phyloP scores from a whole-genome alignment of 1,284 basidiomycete genomes.

The Fomitopsis betulina region DNA sequence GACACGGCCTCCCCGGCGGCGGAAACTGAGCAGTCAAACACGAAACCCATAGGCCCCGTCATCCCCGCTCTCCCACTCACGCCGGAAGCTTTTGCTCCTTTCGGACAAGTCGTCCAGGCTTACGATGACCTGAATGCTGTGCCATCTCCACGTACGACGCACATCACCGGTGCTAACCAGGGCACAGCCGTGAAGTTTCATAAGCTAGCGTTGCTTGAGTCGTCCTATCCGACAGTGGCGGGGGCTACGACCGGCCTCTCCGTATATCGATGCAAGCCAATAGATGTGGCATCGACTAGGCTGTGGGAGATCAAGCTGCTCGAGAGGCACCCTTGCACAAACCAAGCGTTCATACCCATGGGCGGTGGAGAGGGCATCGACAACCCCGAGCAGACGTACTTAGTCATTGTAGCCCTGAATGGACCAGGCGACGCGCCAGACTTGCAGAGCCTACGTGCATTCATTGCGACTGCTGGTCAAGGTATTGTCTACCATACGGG shows the following conservation, averaged over 20 bases:
- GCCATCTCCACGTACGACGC: slow-evolving; percentile 52
- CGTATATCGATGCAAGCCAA: slow-evolving; percentile 69
- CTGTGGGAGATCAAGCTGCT: slow-evolving; percentile 54
- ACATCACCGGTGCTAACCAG: slow-evolving; percentile 79
- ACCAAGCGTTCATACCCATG: slow-evolving; percentile 89
- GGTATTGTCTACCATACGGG: slow-evolving; percentile 80
- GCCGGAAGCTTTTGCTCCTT: slow-evolving; percentile 76
- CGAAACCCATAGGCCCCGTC: slow-evolving; percentile 21
- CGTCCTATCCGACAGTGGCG: slow-evolving; percentile 55
- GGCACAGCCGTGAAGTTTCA: slow-evolving; percentile 90
- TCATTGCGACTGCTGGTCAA: slow-evolving; percentile 74
- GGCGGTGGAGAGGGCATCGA: slow-evolving; percentile 46
- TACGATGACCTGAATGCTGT: slow-evolving; percentile 62
- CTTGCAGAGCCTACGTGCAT: slow-evolving; percentile 69
- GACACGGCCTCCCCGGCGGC: neutral
- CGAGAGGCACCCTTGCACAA: slow-evolving; percentile 77
- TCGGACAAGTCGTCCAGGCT: slow-evolving; percentile 85
- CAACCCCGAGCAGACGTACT: slow-evolving; percentile 54
- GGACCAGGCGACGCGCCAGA: slow-evolving; percentile 75
- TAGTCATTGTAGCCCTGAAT: slow-evolving; percentile 82
- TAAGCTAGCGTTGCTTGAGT: slow-evolving; percentile 66
- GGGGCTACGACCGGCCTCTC: slow-evolving; percentile 65
- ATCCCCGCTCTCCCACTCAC: slow-evolving; percentile 78
- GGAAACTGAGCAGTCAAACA: neutral
- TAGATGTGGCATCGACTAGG: slow-evolving; percentile 42